Conservation (phyloP, 768 basidiomycete species). For the Boletus sensibilis region DNA sequence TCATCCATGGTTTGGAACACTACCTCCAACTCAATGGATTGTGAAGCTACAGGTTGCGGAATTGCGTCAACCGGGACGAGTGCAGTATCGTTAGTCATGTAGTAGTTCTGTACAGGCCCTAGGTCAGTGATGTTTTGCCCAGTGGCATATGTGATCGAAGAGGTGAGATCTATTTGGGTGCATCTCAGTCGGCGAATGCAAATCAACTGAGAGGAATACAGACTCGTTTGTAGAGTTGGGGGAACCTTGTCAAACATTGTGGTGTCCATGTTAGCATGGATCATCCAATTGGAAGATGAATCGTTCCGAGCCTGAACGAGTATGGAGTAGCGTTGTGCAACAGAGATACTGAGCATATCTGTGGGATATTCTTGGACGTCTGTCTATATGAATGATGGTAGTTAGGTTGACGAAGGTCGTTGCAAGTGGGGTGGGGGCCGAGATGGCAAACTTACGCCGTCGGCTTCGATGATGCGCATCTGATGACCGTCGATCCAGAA, state of each 20-base stretch:
- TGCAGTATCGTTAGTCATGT: slow-evolving; percentile 61
- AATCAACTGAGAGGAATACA: slow-evolving; percentile 25
- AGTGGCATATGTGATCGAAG: slow-evolving; percentile 73
- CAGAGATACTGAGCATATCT: slow-evolving; percentile 71
- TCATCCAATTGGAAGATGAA: slow-evolving; percentile 77
- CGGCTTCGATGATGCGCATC: slow-evolving; percentile 82
- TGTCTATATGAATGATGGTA: slow-evolving; percentile 41
- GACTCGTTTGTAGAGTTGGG: slow-evolving; percentile 68
- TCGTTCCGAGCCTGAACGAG: slow-evolving; percentile 91
- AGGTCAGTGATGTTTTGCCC: slow-evolving; percentile 51
- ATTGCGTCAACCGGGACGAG: slow-evolving; percentile 61
- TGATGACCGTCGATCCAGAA: slow-evolving; percentile 90
- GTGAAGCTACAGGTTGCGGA: slow-evolving; percentile 50
- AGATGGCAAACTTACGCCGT: slow-evolving; percentile 56
- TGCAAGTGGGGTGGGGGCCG: not conserved
- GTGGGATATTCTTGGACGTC: slow-evolving; percentile 75
- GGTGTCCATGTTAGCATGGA: slow-evolving; percentile 89
- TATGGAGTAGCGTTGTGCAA: slow-evolving; percentile 91
- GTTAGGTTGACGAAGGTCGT: not conserved
- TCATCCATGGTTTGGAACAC: slow-evolving; percentile 83
- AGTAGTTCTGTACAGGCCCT: slow-evolving; percentile 55
- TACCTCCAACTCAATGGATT: slow-evolving; percentile 67
- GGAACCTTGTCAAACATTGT: slow-evolving; percentile 89
- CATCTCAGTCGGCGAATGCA: not conserved
- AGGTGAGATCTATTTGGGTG: slow-evolving; percentile 63